phyloP scores from a whole-genome alignment of 192 early-diverging fungal genomes.

The Linnemannia schmuckeri region DNA sequence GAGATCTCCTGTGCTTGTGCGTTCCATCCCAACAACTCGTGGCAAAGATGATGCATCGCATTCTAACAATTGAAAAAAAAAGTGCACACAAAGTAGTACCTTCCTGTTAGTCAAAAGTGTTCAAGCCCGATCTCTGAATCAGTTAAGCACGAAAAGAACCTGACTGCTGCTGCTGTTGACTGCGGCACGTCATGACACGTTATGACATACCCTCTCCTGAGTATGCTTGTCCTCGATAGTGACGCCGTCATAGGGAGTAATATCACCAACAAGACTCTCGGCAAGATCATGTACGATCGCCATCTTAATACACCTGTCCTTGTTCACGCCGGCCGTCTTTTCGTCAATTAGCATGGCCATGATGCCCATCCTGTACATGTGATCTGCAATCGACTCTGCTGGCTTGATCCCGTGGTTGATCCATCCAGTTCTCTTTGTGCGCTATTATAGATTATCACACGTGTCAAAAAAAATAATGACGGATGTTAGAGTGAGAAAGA shows the following conservation, averaged over 20 bases:
- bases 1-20: conserved; percentile 78
- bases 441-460: conserved; percentile 55
- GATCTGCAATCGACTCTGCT: conserved; percentile 93
- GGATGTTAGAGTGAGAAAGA: not conserved
- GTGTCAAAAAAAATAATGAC: not conserved
- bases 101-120: not conserved
- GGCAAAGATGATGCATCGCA: conserved; percentile 74
- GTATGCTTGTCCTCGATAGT: conserved; percentile 82
- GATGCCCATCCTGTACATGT: conserved; percentile 96
- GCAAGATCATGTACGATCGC: conserved; percentile 94
- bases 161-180: not conserved
- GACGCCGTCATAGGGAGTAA: conserved; percentile 86
- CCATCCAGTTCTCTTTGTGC: conserved; percentile 96
- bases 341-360: conserved; percentile 90
- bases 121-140: not conserved
- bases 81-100: not conserved
- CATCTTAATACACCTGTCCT: conserved; percentile 89
- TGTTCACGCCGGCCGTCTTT: conserved; percentile 67
- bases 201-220: conserved; percentile 69
- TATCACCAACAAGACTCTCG: conserved; percentile 90
- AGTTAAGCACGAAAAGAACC: too few species aligned
- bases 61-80: conserved; percentile 39
- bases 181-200: not conserved
- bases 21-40: conserved; percentile 66
- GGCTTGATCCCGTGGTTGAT: conserved; percentile 74